These are phyloP conservation scores for Solidago caesia DNA, from an alignment of 129 eudicot genomes.

Conservation along the genomic window DNA sequence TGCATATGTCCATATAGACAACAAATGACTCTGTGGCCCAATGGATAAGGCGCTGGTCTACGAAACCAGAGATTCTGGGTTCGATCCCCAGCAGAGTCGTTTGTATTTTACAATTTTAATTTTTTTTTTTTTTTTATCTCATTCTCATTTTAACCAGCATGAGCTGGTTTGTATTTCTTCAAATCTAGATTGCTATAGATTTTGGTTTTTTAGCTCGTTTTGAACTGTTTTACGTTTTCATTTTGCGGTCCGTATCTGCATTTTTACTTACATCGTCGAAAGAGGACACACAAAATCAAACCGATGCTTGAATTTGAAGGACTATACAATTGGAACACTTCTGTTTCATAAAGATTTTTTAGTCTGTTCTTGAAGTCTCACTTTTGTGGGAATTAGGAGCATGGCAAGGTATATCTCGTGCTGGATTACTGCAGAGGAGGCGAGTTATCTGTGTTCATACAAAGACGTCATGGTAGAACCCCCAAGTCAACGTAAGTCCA, in stretches of 20 bases:
- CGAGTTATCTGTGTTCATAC: constrained; percentile 79
- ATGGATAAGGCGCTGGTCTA: constrained; percentile 96
- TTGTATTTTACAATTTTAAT: neutral
- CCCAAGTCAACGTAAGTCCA: constrained; percentile 80
- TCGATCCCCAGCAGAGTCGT: constrained; percentile 95
- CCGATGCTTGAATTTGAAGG: neutral
- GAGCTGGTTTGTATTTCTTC: neutral
- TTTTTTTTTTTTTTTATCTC: too few species aligned
- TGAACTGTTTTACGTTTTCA: neutral
- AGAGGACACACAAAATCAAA: neutral
- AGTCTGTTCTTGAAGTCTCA: constrained; percentile 11
- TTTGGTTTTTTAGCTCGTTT: neutral
- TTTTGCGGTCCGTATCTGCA: neutral
- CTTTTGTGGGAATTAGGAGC: constrained; percentile 53
- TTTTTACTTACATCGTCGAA: neutral
- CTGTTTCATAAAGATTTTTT: constrained; percentile 10
- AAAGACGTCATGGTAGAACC: constrained; percentile 76
- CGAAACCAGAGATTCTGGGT: constrained; percentile 93
- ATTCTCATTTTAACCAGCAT: neutral
- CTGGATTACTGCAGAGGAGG: constrained; percentile 96
- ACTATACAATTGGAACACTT: neutral
- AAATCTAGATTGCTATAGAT: too few species aligned
- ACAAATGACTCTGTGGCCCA: constrained; percentile 70
- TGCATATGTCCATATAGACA: too few species aligned
- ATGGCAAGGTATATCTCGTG: constrained; percentile 87